Conservation (phyloP, 208 protist genomes). For the Trypanosoma rangeli region DNA sequence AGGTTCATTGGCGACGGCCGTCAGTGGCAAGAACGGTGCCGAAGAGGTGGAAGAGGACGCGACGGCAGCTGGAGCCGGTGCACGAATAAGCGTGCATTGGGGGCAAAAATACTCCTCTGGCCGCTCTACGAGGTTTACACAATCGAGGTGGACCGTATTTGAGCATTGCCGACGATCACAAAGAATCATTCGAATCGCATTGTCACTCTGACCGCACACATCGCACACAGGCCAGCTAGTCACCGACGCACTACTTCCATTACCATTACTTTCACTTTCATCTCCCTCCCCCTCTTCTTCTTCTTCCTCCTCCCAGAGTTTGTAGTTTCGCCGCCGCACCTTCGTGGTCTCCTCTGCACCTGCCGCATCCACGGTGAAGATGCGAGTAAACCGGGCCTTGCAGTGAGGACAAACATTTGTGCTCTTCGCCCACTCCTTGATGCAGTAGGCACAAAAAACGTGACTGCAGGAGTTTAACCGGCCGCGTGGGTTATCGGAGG, state of each 20-base stretch:
- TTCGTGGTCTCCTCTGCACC: slow-evolving; percentile 65
- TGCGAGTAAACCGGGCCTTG: slow-evolving; percentile 85
- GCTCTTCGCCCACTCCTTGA: slow-evolving; percentile 76
- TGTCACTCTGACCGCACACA: slow-evolving; percentile 57
- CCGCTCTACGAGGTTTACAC: slow-evolving; percentile 53
- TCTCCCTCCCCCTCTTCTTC: slow-evolving; percentile 35
- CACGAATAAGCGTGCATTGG: slow-evolving; percentile 38
- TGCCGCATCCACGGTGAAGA: slow-evolving; percentile 34
- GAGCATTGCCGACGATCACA: slow-evolving; percentile 79
- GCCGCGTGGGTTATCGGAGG: slow-evolving; percentile 74
- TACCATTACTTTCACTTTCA: slow-evolving; percentile 36
- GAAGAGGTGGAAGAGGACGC: background rate
- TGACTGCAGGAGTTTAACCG: slow-evolving; percentile 84
- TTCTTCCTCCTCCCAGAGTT: slow-evolving; percentile 32
- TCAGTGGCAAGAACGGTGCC: background rate
- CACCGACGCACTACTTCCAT: background rate
- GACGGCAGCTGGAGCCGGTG: background rate
- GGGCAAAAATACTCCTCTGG: slow-evolving; percentile 75
- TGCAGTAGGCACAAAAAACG: slow-evolving; percentile 84
- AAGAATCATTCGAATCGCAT: slow-evolving; percentile 78
- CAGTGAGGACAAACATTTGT: slow-evolving; percentile 87
- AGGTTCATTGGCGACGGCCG: background rate
- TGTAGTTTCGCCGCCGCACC: slow-evolving; percentile 79
- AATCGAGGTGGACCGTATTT: slow-evolving; percentile 78
- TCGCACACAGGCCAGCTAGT: slow-evolving; percentile 39